These are phyloP conservation scores for Kluyveromyces siamensis DNA, from an alignment of 805 yeast genomes.

Conservation along the genomic window DNA sequence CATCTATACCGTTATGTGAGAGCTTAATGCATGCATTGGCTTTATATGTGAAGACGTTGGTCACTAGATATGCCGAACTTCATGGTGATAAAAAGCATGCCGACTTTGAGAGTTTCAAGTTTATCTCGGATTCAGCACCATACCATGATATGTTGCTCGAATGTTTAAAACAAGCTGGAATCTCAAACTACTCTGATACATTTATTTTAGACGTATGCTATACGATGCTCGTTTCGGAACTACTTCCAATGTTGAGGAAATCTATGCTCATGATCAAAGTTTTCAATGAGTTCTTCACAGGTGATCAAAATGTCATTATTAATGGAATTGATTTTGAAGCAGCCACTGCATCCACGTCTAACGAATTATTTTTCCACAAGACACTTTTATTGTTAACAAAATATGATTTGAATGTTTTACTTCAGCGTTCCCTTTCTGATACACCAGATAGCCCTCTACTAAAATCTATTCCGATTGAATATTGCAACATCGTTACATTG, in stretches of 20 bases:
- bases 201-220: conserved; percentile 3
- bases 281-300: conserved; percentile 23
- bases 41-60: neutral
- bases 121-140: neutral
- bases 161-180: neutral
- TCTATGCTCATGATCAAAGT: conserved; percentile 26
- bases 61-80: neutral
- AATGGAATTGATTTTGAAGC: conserved; percentile 17
- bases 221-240: conserved; percentile 14
- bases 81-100: neutral
- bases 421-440: neutral
- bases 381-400: neutral
- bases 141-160: neutral
- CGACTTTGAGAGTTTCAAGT: neutral
- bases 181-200: neutral
- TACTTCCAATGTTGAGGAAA: conserved; percentile 23
- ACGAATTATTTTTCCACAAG: conserved; percentile 1
- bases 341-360: neutral
- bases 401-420: neutral
- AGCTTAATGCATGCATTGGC: conserved; percentile 13
- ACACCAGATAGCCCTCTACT: conserved; percentile 9
- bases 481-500: conserved; percentile 47
- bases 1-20: conserved; percentile 11
- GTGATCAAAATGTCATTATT: conserved; percentile 17
- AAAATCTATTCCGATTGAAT: conserved; percentile 29